A percentile compares a stretch with the other conserved stretches of the same genome.
These are phyloP conservation scores for Homolaphlyctis polyrhiza DNA, from an alignment of 371 early-diverging fungal genomes.

Conservation along the genomic window DNA sequence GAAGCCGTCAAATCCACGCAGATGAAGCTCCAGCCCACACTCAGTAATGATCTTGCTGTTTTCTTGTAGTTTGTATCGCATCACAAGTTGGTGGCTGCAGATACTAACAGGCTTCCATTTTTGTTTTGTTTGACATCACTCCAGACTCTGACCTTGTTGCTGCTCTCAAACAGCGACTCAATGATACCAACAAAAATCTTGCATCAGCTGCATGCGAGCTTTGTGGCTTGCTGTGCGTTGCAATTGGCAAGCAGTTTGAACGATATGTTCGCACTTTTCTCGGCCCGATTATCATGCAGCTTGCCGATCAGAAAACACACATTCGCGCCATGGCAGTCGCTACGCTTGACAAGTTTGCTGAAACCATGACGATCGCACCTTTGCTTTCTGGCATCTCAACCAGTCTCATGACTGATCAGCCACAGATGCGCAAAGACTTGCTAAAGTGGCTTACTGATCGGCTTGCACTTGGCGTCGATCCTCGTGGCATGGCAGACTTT, in stretches of 20 bases:
- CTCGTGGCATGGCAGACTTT: conserved; percentile 50
- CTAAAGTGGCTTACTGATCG: conserved; percentile 65
- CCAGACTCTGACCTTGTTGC: conserved; percentile 62
- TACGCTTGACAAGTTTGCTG: conserved; percentile 64
- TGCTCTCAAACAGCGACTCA: conserved; percentile 74
- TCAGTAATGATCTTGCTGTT: conserved; percentile 35
- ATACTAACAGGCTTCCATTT: not conserved
- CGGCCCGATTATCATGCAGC: conserved; percentile 54
- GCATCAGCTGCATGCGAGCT: conserved; percentile 69
- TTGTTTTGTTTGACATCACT: too few species aligned
- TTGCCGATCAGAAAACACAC: conserved; percentile 86
- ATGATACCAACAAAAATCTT: conserved; percentile 88
- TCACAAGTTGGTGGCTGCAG: not conserved
- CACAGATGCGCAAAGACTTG: conserved; percentile 76
- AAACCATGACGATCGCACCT: conserved; percentile 61
- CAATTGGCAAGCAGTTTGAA: conserved; percentile 85
- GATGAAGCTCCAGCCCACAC: conserved; percentile 75
- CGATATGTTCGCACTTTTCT: conserved; percentile 60
- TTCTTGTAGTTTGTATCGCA: too few species aligned
- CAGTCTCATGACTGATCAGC: conserved; percentile 63
- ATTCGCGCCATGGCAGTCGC: conserved; percentile 73
- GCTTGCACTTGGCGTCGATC: conserved; percentile 22
- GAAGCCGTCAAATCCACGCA: conserved; percentile 67
- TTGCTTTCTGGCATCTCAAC: conserved; percentile 61
- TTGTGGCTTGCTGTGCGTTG: conserved; percentile 61